phyloP scores from a whole-genome alignment of 1,139 yeast genomes.

The Yamadazyma dushanensis region DNA sequence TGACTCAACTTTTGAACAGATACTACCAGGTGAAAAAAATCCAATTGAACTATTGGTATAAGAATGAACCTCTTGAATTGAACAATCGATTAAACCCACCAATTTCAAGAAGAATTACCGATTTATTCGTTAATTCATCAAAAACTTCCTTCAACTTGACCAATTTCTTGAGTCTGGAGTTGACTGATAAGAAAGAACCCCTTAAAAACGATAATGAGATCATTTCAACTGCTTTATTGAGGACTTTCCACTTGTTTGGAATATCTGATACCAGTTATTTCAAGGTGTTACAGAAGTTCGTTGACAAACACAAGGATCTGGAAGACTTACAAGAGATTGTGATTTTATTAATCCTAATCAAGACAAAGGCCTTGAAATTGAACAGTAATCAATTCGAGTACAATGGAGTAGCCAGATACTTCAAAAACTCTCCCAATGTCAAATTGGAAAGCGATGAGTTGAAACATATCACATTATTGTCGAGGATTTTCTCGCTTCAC shows the following conservation, averaged over 20 bases:
- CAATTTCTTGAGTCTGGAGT: constrained; percentile 29
- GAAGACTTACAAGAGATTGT: constrained; percentile 36
- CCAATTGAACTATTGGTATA: constrained; percentile 60
- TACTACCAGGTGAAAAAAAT: constrained; percentile 81
- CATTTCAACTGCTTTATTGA: constrained; percentile 57
- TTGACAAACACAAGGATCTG: constrained; percentile 18
- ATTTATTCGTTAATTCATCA: constrained; percentile 30
- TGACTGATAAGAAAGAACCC: constrained; percentile 16
- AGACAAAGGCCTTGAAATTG: constrained; percentile 29
- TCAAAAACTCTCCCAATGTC: constrained; percentile 30
- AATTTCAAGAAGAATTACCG: constrained; percentile 27
- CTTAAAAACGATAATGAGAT: constrained; percentile 46
- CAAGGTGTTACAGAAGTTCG: constrained; percentile 41
- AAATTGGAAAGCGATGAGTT: constrained; percentile 32
- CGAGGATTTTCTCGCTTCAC: constrained; percentile 60
- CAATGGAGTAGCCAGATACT: constrained; percentile 35
- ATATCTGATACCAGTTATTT: constrained; percentile 65
- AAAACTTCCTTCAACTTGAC: constrained; percentile 33
- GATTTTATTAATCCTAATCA: constrained; percentile 45
- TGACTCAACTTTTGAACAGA: constrained; percentile 76
- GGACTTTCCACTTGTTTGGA: constrained; percentile 58
- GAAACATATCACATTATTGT: constrained; percentile 46
- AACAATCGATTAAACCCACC: constrained; percentile 55
- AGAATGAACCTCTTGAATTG: constrained; percentile 46
- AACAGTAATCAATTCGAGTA: constrained; percentile 32